phyloP scores from a whole-genome alignment of 2,329 filamentous ascomycete species.

The Hyphodiscus sp. region DNA sequence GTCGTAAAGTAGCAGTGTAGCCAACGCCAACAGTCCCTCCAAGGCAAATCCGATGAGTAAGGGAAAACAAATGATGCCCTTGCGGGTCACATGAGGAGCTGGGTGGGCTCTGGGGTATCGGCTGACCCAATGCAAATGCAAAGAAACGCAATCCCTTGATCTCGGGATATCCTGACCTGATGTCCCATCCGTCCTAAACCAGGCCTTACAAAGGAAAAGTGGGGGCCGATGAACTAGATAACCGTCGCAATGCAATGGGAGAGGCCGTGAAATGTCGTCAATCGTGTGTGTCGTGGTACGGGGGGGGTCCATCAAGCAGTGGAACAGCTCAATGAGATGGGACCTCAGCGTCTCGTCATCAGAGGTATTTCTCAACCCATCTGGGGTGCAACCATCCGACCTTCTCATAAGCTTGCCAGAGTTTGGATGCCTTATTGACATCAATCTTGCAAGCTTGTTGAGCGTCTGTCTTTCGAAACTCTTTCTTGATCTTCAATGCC shows the following conservation, averaged over 20 bases:
- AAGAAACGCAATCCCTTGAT: conserved; percentile 6
- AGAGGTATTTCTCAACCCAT: conserved; percentile 22
- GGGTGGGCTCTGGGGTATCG: conserved; percentile 29
- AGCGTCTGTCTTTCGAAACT: conserved; percentile 91
- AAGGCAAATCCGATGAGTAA: not conserved
- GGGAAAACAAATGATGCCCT: not conserved
- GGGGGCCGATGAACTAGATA: conserved; percentile 11
- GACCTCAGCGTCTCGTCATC: not conserved
- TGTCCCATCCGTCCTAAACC: not conserved
- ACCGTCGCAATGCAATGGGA: conserved; percentile 20
- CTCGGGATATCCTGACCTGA: not conserved
- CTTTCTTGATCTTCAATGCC: conserved; percentile 61
- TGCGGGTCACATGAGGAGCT: conserved; percentile 22
- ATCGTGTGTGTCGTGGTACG: conserved; percentile 6
- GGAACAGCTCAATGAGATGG: not conserved
- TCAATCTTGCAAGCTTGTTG: conserved; percentile 98
- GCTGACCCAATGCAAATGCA: conserved; percentile 27
- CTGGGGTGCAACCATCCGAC: conserved; percentile 65
- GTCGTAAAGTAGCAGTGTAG: not conserved
- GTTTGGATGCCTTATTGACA: conserved; percentile 91
- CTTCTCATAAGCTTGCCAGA: conserved; percentile 84
- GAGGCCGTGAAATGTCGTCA: conserved; percentile 7
- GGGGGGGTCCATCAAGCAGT: not conserved
- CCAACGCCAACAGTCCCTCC: not conserved
- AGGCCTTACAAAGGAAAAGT: conserved; percentile 15